phyloP scores from a whole-genome alignment of 73 alveolate genomes.

The Paramecium tetraurelia region DNA sequence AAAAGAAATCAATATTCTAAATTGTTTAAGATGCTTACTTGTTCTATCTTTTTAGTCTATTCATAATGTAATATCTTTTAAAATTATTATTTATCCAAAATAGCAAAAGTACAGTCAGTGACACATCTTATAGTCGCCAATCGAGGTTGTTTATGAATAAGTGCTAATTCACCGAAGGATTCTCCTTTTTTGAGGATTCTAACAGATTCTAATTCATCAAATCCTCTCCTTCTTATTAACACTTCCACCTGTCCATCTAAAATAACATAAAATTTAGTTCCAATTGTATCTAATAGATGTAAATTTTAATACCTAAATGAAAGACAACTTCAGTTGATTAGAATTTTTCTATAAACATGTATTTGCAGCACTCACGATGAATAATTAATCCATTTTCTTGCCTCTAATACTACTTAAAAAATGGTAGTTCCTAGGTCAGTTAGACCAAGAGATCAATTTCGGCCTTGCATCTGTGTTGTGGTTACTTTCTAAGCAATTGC shows the following conservation, averaged over 20 bases:
- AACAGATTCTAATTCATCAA: slow-evolving; percentile 19
- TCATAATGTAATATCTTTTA: slow-evolving; percentile 5
- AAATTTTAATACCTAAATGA: not conserved
- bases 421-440: slow-evolving; percentile 11
- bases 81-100: slow-evolving; percentile 46
- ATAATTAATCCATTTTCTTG: not conserved
- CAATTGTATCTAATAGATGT: not conserved
- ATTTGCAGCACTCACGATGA: not conserved
- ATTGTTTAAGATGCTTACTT: not conserved
- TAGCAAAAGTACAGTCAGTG: slow-evolving; percentile 50
- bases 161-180: slow-evolving; percentile 55
- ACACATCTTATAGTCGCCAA: slow-evolving; percentile 49
- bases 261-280: slow-evolving; percentile 43
- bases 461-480: not conserved
- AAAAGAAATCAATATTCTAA: not conserved
- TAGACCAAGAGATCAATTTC: not conserved
- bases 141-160: slow-evolving; percentile 39
- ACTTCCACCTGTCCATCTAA: slow-evolving; percentile 45
- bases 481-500: not conserved
- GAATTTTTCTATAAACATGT: not conserved
- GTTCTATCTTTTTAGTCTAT: not conserved
- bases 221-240: slow-evolving; percentile 1
- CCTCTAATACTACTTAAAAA: not conserved
- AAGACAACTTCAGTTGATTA: not conserved
- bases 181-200: slow-evolving; percentile 32